Evolutionary conservation across 2,329 filamentous ascomycete genomes (phyloP), one percentile per base, ranked within the genome.

Genomic region (Fonsecaea multimorphosa): DNA sequence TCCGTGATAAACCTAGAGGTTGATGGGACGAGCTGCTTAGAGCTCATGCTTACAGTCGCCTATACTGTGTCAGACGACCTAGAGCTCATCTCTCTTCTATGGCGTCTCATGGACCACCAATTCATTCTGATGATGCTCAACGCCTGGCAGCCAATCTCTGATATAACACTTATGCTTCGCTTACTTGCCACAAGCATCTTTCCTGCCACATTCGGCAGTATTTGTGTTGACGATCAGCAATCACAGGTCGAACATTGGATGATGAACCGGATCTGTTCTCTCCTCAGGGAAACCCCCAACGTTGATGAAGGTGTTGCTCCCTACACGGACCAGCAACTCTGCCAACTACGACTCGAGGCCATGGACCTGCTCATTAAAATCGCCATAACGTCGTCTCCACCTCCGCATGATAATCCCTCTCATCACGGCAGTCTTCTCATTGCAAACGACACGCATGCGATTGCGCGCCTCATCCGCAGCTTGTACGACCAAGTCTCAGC

Each of bases 381-480:
- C 16, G 77, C 76, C 9, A 80, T 81, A 67, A 78, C 77, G 38
- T 69, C 68, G 1, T 73, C 75, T 3, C 71, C 71, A 1, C 65
- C 70, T 1, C 84, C 91, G 2, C 81, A 82, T 24, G 86, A 89
- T 19, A 91, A 88, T 72, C 87, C 90, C 66, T 78, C 77, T 24
- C 83, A 85, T 61, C 80, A 85, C 58, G 86, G 88, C 27, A 81
- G 87, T 57, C 75, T 82, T 27, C 85, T 90, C 53, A 83, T 97
- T 8, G 90, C 89, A 0, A 79, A 81, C 4, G 90, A 95, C 75
- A 84, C 85, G 2, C 86, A 85, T 46, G 87, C 88, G 12, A 86
- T 96, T 16, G 92, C 91, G 0, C 86, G 91, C 2, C 80, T 97
- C 0, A 88, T 96, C 29, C 86, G 87, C 29, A 87, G 90, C 52